These are phyloP conservation scores for Coemansia sp. DNA, from an alignment of 192 early-diverging fungal genomes.

Conservation along the genomic window DNA sequence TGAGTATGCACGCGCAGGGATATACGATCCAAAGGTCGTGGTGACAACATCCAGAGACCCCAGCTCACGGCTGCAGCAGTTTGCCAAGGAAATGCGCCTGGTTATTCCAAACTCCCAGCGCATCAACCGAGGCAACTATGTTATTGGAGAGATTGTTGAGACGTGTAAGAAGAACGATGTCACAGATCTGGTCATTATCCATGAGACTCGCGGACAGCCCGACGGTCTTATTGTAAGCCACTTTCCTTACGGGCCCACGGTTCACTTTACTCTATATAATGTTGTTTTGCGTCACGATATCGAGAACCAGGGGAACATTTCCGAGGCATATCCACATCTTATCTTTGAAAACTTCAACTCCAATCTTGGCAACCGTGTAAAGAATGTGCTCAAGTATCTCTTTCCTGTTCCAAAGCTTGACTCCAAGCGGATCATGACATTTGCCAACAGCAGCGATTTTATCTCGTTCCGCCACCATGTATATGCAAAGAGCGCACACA, in stretches of 20 bases:
- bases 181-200: conserved; percentile 93
- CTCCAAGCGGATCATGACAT: conserved; percentile 95
- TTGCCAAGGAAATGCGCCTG: conserved; percentile 96
- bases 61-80: conserved; percentile 87
- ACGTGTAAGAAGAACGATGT: conserved; percentile 93
- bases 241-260: conserved; percentile 97
- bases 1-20: conserved; percentile 93
- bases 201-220: conserved; percentile 94
- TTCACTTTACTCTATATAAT: conserved; percentile 96
- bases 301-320: conserved; percentile 92
- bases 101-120: conserved; percentile 95
- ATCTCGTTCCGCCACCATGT: conserved; percentile 99
- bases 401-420: conserved; percentile 98
- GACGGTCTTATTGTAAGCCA: conserved; percentile 95
- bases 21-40: conserved; percentile 92
- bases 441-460: conserved; percentile 94
- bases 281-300: conserved; percentile 98
- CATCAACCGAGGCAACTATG: conserved; percentile 96
- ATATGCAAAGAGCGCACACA: conserved; percentile 83
- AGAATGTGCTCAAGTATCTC: conserved; percentile 90
- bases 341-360: conserved; percentile 94
- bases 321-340: conserved; percentile 95
- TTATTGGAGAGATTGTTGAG: conserved; percentile 94
- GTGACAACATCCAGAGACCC: conserved; percentile 97
- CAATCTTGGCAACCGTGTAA: conserved; percentile 79